These are phyloP conservation scores for Boletus subparvulus DNA, from an alignment of 768 basidiomycete genomes.

Conservation along the genomic window DNA sequence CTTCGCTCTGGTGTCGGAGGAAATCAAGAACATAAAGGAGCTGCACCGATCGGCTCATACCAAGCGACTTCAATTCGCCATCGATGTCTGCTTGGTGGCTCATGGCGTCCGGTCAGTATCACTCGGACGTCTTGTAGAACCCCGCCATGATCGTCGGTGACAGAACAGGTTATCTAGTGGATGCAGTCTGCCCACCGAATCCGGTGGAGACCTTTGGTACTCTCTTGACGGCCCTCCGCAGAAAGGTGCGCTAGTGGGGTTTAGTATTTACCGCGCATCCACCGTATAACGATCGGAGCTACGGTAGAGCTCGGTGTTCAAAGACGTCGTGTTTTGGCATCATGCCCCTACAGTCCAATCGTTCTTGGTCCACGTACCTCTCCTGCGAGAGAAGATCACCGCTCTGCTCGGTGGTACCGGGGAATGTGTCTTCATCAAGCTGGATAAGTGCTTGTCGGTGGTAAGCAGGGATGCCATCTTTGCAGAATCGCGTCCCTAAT, in stretches of 20 bases:
- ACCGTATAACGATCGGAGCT: background rate
- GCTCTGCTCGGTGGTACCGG: background rate
- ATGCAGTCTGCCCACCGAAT: slow-evolving; percentile 38
- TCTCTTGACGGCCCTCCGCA: slow-evolving; percentile 41
- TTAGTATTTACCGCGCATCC: slow-evolving; percentile 5
- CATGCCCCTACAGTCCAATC: slow-evolving; percentile 50
- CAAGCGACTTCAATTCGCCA: slow-evolving; percentile 33
- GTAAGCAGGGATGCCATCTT: slow-evolving; percentile 16
- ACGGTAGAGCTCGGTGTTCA: slow-evolving; percentile 34
- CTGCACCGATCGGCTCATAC: slow-evolving; percentile 8
- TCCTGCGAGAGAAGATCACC: slow-evolving; percentile 13
- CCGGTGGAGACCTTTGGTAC: slow-evolving; percentile 35
- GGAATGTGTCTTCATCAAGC: slow-evolving; percentile 18
- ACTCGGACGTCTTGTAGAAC: background rate
- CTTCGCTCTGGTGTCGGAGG: slow-evolving; percentile 19
- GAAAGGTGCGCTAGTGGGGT: slow-evolving; percentile 30
- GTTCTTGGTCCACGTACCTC: slow-evolving; percentile 49
- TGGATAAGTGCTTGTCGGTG: slow-evolving; percentile 18
- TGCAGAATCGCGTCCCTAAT: background rate
- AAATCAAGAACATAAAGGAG: slow-evolving; percentile 3
- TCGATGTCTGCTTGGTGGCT: slow-evolving; percentile 44
- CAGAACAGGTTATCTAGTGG: slow-evolving; percentile 50
- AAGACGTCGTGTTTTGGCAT: slow-evolving; percentile 43
- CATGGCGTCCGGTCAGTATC: slow-evolving; percentile 41
- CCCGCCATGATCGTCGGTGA: background rate